phyloP scores from a whole-genome alignment of 352 stramenopile genomes.

The Globisporangium rhizosaccharum region DNA sequence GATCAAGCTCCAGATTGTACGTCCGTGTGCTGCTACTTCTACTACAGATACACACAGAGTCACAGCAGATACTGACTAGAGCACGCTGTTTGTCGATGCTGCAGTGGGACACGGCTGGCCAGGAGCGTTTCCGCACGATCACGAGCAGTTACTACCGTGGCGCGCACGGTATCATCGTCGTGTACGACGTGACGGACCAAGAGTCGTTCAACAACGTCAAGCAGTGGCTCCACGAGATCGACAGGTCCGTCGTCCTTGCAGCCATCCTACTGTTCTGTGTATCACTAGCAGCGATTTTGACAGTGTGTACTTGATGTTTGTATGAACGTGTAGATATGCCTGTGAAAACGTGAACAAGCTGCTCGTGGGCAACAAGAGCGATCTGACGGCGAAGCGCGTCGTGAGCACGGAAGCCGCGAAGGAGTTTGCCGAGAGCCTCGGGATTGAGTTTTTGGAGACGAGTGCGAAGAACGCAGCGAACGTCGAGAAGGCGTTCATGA shows the following conservation, averaged over 20 bases:
- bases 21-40: conserved; percentile 2
- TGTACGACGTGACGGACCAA: conserved; percentile 99
- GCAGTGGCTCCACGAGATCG: conserved; percentile 95
- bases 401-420: conserved; percentile 93
- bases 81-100: conserved; percentile 3
- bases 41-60: no score
- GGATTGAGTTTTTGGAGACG: conserved; percentile 87
- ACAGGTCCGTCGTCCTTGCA: conserved; percentile 34
- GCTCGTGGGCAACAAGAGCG: conserved; percentile 98
- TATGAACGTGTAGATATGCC: conserved; percentile 78
- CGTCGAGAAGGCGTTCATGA: conserved; percentile 91
- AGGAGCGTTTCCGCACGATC: conserved; percentile 99
- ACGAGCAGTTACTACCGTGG: conserved; percentile 99
- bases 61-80: no score
- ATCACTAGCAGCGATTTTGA: no score
- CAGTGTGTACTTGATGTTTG: not conserved
- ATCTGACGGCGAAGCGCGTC: conserved; percentile 92
- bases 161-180: conserved; percentile 98
- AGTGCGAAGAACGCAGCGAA: conserved; percentile 88
- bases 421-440: conserved; percentile 84
- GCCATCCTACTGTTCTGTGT: no score
- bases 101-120: conserved; percentile 98
- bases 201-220: conserved; percentile 98
- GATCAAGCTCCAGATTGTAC: conserved; percentile 99
- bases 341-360: conserved; percentile 97